Conservation (phyloP, 305 asterid genomes). For the Fraxinus xanthoxyloides region DNA sequence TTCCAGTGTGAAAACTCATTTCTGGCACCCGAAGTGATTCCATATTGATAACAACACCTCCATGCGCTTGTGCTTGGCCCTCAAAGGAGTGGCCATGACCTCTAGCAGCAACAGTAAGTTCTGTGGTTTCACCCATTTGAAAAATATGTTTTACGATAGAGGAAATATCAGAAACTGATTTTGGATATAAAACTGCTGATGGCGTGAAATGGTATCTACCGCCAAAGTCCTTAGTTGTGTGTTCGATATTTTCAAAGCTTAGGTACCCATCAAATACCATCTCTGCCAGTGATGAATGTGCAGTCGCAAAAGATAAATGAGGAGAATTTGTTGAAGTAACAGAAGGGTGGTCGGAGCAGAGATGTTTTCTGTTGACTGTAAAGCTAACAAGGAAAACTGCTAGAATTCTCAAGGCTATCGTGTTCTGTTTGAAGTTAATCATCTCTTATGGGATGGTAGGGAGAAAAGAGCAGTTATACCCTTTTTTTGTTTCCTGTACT, state of each 20-base stretch:
- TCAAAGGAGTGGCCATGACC: slow-evolving; percentile 84
- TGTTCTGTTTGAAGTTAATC: slow-evolving; percentile 39
- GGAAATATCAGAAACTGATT: slow-evolving; percentile 71
- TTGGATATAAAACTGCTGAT: slow-evolving; percentile 65
- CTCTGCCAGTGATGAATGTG: slow-evolving; percentile 36
- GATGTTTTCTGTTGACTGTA: slow-evolving; percentile 40
- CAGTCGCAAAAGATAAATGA: slow-evolving; percentile 20
- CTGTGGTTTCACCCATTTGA: slow-evolving; percentile 49
- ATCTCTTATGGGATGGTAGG: slow-evolving; percentile 22
- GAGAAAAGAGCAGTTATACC: slow-evolving; percentile 6
- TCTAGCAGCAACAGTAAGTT: slow-evolving; percentile 71
- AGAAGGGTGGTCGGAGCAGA: slow-evolving; percentile 34
- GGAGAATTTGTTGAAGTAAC: slow-evolving; percentile 16
- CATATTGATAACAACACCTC: slow-evolving; percentile 69
- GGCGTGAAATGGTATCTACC: slow-evolving; percentile 60
- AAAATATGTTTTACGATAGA: slow-evolving; percentile 40
- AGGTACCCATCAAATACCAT: slow-evolving; percentile 58
- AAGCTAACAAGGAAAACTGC: slow-evolving; percentile 43
- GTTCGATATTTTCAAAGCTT: slow-evolving; percentile 42
- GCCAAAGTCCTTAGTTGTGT: slow-evolving; percentile 78
- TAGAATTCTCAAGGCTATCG: slow-evolving; percentile 38
- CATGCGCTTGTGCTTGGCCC: slow-evolving; percentile 82
- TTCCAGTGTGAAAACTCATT: slow-evolving; percentile 54
- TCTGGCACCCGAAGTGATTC: slow-evolving; percentile 48
- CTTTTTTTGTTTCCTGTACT: neutral